Evolutionary conservation across 75 land plant genomes (phyloP).

Genomic region (Cunninghamia lanceolata): DNA sequence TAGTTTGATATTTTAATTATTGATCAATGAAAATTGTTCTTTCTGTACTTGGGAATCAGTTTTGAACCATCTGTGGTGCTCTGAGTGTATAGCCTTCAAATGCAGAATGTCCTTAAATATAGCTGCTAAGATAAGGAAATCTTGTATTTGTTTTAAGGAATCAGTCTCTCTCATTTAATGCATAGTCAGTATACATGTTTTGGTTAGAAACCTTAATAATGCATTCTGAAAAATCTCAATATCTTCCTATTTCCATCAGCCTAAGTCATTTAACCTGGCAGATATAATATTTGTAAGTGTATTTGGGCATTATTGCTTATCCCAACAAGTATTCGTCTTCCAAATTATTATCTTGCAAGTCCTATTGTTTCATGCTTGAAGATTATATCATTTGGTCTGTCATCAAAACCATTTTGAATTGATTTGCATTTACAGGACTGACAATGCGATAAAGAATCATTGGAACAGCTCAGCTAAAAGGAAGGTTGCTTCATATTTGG

Average conservation of each 20-base stretch:
- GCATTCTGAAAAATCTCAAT: background rate
- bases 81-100: background rate
- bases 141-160: background rate
- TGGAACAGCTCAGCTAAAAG: conserved; percentile 92
- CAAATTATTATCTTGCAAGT: background rate
- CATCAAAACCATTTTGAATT: background rate
- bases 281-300: background rate
- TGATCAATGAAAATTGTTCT: background rate
- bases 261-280: background rate
- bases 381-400: background rate
- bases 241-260: background rate
- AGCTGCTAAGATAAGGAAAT: background rate
- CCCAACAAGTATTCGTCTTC: background rate
- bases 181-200: background rate
- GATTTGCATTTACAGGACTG: conserved; percentile 54
- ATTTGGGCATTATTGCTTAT: background rate
- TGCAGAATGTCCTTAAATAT: background rate
- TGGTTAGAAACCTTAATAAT: background rate
- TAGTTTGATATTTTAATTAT: background rate
- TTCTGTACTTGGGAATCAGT: background rate
- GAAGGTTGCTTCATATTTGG: conserved; percentile 61
- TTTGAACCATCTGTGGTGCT: background rate
- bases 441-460: conserved; percentile 93
- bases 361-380: background rate
- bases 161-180: background rate